phyloP scores from a whole-genome alignment of 768 basidiomycete genomes.

The Wakefieldia striispora region DNA sequence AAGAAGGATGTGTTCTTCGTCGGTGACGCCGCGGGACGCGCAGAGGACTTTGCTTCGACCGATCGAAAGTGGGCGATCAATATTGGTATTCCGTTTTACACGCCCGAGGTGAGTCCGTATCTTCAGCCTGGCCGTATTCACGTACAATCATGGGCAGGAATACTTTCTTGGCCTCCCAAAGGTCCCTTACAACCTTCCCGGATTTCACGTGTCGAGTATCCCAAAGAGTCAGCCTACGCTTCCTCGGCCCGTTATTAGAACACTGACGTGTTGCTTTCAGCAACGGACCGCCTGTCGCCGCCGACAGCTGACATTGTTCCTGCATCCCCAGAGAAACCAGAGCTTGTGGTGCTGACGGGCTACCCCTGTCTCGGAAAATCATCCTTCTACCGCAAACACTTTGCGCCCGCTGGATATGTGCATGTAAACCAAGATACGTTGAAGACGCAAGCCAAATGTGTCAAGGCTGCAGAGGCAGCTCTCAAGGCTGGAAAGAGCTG shows the following conservation, averaged over 20 bases:
- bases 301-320: constrained; percentile 16
- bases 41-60: constrained; percentile 72
- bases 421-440: constrained; percentile 89
- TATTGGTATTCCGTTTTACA: constrained; percentile 67
- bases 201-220: constrained; percentile 61
- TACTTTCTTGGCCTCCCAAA: constrained; percentile 63
- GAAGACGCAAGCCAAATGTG: constrained; percentile 70
- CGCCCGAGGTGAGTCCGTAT: constrained; percentile 66
- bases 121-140: neutral
- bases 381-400: constrained; percentile 70
- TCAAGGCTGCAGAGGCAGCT: constrained; percentile 58
- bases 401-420: constrained; percentile 63
- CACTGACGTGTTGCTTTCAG: constrained; percentile 3
- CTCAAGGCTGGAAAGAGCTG: constrained; percentile 59
- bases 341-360: constrained; percentile 63
- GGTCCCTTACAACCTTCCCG: constrained; percentile 50
- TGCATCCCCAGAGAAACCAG: constrained; percentile 18
- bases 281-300: constrained; percentile 40
- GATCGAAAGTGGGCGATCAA: constrained; percentile 88
- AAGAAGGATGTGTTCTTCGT: constrained; percentile 69
- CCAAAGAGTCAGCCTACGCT: constrained; percentile 25
- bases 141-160: constrained; percentile 48
- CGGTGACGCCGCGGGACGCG: constrained; percentile 87
- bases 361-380: constrained; percentile 76
- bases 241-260: neutral